A percentile compares a stretch with the other conserved stretches of the same genome.
Conservation (phyloP, 1,284 basidiomycete species). For the Calocybe gambosa region DNA sequence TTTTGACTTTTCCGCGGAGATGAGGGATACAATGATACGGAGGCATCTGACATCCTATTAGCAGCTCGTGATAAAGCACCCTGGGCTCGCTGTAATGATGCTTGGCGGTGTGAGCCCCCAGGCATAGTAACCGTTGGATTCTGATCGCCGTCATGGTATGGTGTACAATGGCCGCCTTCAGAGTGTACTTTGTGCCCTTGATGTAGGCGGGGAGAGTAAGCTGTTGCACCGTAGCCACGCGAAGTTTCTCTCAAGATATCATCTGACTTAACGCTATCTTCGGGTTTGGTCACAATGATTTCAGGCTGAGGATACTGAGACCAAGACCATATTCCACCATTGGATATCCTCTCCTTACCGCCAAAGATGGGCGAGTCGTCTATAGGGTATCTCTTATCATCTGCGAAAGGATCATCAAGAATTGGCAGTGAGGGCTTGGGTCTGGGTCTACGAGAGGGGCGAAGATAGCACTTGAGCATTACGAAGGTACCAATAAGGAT, state of each 20-base stretch:
- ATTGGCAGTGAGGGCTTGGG: conserved; percentile 70
- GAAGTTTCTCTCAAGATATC: conserved; percentile 4
- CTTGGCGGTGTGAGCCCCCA: conserved; percentile 19
- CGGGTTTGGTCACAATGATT: conserved; percentile 9
- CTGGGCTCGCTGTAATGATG: conserved; percentile 29
- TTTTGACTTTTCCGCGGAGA: conserved; percentile 32
- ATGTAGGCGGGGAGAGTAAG: conserved; percentile 13
- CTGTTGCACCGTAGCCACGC: conserved; percentile 6
- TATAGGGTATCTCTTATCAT: conserved; percentile 34
- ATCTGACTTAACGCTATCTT: conserved; percentile 7
- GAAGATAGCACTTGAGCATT: conserved; percentile 39
- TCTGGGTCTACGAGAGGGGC: conserved; percentile 41
- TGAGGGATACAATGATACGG: conserved; percentile 47
- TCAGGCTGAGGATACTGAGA: conserved; percentile 50
- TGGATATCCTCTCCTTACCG: conserved; percentile 60
- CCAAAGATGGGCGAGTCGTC: conserved; percentile 70
- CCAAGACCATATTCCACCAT: conserved; percentile 49
- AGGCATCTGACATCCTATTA: conserved; percentile 44
- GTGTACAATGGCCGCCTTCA: conserved; percentile 13
- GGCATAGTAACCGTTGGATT: conserved; percentile 15
- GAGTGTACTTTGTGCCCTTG: conserved; percentile 8
- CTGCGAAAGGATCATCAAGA: conserved; percentile 44
- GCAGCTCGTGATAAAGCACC: conserved; percentile 31
- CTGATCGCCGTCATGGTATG: conserved; percentile 13
- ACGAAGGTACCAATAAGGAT: conserved; percentile 51